A percentile compares a stretch with the other conserved stretches of the same genome.
These are phyloP conservation scores for Torulaspora pretoriensis DNA, from an alignment of 1,139 yeast species.

Conservation along the genomic window DNA sequence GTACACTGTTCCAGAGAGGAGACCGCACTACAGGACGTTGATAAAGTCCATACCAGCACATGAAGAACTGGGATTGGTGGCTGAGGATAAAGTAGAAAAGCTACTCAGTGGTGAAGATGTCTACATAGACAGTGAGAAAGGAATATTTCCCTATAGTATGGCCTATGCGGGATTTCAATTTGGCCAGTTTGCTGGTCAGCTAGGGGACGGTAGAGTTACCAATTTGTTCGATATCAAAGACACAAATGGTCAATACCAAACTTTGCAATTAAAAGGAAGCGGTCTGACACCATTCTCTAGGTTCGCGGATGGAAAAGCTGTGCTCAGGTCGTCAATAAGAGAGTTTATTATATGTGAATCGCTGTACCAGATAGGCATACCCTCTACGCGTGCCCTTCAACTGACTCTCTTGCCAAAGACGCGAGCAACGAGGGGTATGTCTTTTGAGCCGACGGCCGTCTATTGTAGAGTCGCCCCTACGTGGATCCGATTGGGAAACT, in stretches of 20 bases:
- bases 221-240: constrained; percentile 68
- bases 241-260: constrained; percentile 31
- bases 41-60: constrained; percentile 61
- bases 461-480: constrained; percentile 79
- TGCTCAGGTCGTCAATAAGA: constrained; percentile 76
- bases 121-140: constrained; percentile 35
- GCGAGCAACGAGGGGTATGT: constrained; percentile 63
- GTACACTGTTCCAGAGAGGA: constrained; percentile 60
- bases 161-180: constrained; percentile 97
- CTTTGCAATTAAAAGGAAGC: constrained; percentile 80
- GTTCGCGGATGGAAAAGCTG: constrained; percentile 97
- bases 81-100: constrained; percentile 46
- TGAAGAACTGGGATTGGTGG: constrained; percentile 51
- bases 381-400: constrained; percentile 79
- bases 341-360: constrained; percentile 86
- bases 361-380: constrained; percentile 74
- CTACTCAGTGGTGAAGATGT: constrained; percentile 61
- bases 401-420: constrained; percentile 70
- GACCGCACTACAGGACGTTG: constrained; percentile 53
- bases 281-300: constrained; percentile 90
- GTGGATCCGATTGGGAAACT: constrained; percentile 89
- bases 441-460: constrained; percentile 74
- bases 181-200: constrained; percentile 94
- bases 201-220: constrained; percentile 92
- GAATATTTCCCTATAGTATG: constrained; percentile 79